Evolutionary conservation across 306 rosid species (phyloP), one percentile per base, ranked within the genome.

Genomic region (Cucurbita maxima): DNA sequence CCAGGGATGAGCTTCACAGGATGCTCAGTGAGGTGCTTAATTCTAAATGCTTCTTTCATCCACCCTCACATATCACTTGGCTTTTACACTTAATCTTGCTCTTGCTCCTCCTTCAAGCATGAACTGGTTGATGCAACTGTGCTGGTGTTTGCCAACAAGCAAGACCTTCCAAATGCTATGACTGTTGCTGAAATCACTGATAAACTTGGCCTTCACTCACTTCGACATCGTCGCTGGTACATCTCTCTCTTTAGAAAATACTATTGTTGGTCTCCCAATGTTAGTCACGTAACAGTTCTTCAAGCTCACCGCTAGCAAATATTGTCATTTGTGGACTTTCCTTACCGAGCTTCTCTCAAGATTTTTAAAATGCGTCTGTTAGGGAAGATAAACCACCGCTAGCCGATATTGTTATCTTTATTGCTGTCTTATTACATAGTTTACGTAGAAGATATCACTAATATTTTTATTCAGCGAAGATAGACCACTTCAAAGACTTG

Each of bases 201-300:
- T 74, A 92, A 88, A 83, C 92, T 90, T 14, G 92, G 98, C 38
- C 81, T 92, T 43, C 92, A 89, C 73, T 88, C 98, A 1, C 87
- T 88, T 16, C 96, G 91, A 38, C 91, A 84, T 55, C 91, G 92
- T 25, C 96, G 91, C 75, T 92, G 98, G 98, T 88, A 72, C 5
- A 18, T 10, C 18, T 16, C 12, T 18, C 48, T 37, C 70, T 38
- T 6, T 14, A 3, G 13, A n/a, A 43, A 63, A 40, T 47, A 20
- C 8, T 54, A 5, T 52, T 16, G 19, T 38, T 71, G 4, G 6
- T 50, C 62, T n/a, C 4, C 10, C 3, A 47, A 47, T 12, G 48
- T 11, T 69, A 45, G 15, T n/a, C 43, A 20, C 5, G 34, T 30
- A 30, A 30, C 34, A 30, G 0, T 2, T 3, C 34, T 30, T 3